Evolutionary conservation across 1,139 yeast genomes (phyloP).

Genomic region (Yamadazyma diddensiae): DNA sequence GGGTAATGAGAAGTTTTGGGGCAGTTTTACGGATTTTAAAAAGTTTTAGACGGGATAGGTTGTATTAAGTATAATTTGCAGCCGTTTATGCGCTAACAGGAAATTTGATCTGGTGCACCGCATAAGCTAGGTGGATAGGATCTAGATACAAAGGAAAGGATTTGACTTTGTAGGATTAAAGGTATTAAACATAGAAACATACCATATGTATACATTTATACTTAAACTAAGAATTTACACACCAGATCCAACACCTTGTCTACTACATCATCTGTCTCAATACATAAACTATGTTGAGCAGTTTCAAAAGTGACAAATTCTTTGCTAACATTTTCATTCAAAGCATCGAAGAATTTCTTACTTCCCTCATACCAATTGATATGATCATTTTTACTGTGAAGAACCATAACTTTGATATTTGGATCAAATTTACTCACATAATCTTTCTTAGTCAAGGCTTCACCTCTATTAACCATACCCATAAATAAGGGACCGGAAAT

Average conservation of each 20-base stretch:
- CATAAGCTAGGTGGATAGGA: too few species aligned
- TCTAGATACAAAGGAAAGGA: too few species aligned
- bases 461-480: constrained; percentile 69
- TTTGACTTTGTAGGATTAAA: too few species aligned
- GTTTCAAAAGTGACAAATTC: constrained; percentile 26
- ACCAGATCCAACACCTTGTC: constrained; percentile 19
- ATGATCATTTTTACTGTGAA: constrained; percentile 40
- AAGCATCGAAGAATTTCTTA: constrained; percentile 39
- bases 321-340: constrained; percentile 28
- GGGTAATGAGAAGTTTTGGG: too few species aligned
- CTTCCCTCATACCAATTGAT: constrained; percentile 60
- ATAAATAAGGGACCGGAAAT: constrained; percentile 43
- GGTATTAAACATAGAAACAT: too few species aligned
- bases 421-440: constrained; percentile 43
- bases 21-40: too few species aligned
- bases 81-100: not conserved
- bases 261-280: constrained; percentile 42
- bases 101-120: not conserved
- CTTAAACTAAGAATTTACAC: constrained; percentile 3
- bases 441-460: constrained; percentile 40
- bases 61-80: not conserved
- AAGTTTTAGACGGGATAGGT: not conserved
- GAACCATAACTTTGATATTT: constrained; percentile 44
- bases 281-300: constrained; percentile 44
- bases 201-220: too few species aligned